Evolutionary conservation across 768 basidiomycete genomes (phyloP).

Genomic region (Xanthoconium stramineum): DNA sequence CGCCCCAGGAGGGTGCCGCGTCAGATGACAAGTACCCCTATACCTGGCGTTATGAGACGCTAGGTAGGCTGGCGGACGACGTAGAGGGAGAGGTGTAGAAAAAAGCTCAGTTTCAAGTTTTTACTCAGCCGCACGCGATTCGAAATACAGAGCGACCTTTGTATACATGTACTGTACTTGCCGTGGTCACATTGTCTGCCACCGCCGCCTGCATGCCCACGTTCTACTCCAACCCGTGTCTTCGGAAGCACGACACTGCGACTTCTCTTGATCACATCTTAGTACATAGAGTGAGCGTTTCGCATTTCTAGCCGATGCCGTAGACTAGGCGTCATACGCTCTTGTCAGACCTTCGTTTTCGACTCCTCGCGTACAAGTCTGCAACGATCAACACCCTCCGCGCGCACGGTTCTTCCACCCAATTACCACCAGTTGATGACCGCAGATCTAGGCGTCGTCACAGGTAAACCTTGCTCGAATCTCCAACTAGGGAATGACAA

Average conservation of each 20-base stretch:
- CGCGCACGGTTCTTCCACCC: not conserved
- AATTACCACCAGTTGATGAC: not conserved
- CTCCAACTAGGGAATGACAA: too few relatives aligned
- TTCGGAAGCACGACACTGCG: too few relatives aligned
- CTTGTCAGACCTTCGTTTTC: too few relatives aligned
- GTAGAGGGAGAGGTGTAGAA: conserved; percentile 42
- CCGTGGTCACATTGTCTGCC: too few relatives aligned
- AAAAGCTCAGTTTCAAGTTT: not conserved
- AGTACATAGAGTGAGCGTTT: not conserved
- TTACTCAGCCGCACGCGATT: not conserved
- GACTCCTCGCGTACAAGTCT: too few relatives aligned
- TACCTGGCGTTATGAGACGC: conserved; percentile 54
- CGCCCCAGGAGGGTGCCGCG: conserved; percentile 13
- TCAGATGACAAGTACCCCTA: conserved; percentile 32
- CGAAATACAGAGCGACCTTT: conserved; percentile 1
- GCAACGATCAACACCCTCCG: too few relatives aligned
- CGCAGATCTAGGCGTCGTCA: not conserved
- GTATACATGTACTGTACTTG: too few relatives aligned
- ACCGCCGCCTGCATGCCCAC: too few relatives aligned
- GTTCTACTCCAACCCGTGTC: too few relatives aligned
- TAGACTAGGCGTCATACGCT: too few relatives aligned
- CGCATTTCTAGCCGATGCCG: not conserved
- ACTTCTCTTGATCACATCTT: not conserved
- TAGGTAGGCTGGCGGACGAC: conserved; percentile 59
- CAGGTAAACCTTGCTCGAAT: not conserved